phyloP scores from a whole-genome alignment of 164 flowering plant genomes.

The Macadamia tetraphylla region DNA sequence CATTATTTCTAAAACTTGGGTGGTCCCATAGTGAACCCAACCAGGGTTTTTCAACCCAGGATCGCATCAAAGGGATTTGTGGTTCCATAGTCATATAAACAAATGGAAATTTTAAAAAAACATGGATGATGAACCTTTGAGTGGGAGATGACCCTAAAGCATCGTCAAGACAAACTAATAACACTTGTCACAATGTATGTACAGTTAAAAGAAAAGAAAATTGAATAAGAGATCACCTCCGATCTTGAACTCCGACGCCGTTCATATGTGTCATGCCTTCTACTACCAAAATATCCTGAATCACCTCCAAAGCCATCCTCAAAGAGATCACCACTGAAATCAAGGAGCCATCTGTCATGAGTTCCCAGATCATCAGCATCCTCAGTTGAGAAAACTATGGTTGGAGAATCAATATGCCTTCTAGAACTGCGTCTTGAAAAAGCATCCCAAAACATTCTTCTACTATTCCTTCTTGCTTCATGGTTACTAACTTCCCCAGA shows the following conservation, averaged over 20 bases:
- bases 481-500: slow-evolving; percentile 34
- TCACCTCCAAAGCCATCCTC: slow-evolving; percentile 43
- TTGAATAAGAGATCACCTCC: slow-evolving; percentile 42
- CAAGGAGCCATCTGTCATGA: slow-evolving; percentile 71
- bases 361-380: slow-evolving; percentile 43
- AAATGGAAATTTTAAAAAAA: neutral
- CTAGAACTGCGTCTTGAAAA: slow-evolving; percentile 71
- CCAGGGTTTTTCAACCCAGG: too few species aligned
- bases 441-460: slow-evolving; percentile 83
- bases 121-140: neutral
- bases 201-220: neutral
- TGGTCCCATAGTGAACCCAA: too few species aligned
- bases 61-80: neutral
- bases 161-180: neutral
- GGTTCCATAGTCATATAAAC: neutral
- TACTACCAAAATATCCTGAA: slow-evolving; percentile 35
- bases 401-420: slow-evolving; percentile 47
- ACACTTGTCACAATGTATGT: neutral
- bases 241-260: slow-evolving; percentile 53
- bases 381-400: slow-evolving; percentile 40
- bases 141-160: neutral
- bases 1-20: too few species aligned
- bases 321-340: slow-evolving; percentile 44
- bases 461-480: slow-evolving; percentile 58
- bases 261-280: slow-evolving; percentile 39